Conservation (phyloP, 495 filamentous ascomycete genomes). For the Xylaria telfairii region DNA sequence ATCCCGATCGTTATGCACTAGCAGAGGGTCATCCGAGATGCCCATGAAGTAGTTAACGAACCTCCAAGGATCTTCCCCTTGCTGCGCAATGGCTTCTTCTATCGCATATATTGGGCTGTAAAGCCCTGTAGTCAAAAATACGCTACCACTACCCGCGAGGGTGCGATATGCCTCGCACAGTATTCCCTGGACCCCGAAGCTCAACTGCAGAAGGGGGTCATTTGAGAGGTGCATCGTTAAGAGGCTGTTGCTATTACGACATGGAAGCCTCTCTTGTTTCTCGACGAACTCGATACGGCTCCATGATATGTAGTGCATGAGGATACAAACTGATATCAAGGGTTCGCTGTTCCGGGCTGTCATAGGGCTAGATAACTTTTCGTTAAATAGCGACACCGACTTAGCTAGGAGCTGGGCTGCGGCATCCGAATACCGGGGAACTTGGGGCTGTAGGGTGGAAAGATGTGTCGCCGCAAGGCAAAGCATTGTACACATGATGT, state of each 20-base stretch:
- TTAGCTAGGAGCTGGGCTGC: neutral
- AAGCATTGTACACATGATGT: conserved; percentile 37
- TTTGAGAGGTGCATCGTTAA: conserved; percentile 12
- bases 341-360: conserved; percentile 20
- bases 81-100: conserved; percentile 15
- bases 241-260: conserved; percentile 7
- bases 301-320: conserved; percentile 40
- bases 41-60: conserved; percentile 22
- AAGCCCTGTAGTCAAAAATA: conserved; percentile 18
- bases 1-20: neutral
- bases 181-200: conserved; percentile 15
- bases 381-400: neutral
- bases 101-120: conserved; percentile 21
- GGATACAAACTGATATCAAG: conserved; percentile 27
- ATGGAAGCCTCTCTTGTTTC: neutral
- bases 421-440: conserved; percentile 1
- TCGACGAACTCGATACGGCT: conserved; percentile 31
- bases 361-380: conserved; percentile 29
- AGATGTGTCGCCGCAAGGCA: conserved; percentile 37
- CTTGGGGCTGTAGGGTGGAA: conserved; percentile 24
- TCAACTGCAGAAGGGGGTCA: conserved; percentile 25
- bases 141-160: conserved; percentile 20
- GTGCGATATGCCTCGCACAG: conserved; percentile 17
- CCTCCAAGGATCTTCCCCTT: conserved; percentile 16
- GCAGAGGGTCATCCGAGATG: neutral